A percentile compares a stretch with the other conserved stretches of the same genome.
phyloP scores from a whole-genome alignment of 2,329 filamentous ascomycete genomes.

The Didymella lethalis region DNA sequence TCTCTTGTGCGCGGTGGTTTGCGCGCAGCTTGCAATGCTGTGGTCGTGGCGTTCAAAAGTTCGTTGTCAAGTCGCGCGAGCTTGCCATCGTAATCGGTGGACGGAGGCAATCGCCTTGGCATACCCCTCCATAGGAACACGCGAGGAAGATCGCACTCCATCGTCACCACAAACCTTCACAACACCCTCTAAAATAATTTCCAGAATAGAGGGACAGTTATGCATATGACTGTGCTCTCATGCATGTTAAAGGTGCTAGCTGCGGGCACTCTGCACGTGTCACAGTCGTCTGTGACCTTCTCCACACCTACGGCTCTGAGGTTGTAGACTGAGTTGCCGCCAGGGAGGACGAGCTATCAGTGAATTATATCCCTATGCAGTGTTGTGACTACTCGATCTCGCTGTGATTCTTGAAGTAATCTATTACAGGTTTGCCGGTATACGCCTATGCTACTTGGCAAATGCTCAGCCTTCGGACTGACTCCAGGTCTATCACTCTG shows the following conservation, averaged over 20 bases:
- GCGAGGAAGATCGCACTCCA: background rate
- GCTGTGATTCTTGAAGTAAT: background rate
- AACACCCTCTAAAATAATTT: background rate
- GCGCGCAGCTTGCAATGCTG: slow-evolving; percentile 24
- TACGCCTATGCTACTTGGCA: background rate
- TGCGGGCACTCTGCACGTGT: background rate
- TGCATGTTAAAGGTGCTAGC: background rate
- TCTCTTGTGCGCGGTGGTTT: slow-evolving; percentile 27
- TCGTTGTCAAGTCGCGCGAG: slow-evolving; percentile 22
- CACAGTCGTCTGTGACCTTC: background rate
- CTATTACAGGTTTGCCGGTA: background rate
- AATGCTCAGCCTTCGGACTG: background rate
- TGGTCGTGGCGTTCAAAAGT: slow-evolving; percentile 32
- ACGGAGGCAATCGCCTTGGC: slow-evolving; percentile 13
- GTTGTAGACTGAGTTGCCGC: background rate
- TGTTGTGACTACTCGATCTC: background rate
- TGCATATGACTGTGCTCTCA: slow-evolving; percentile 4
- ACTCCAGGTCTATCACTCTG: background rate
- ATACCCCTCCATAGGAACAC: slow-evolving; percentile 7
- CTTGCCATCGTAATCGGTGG: slow-evolving; percentile 13
- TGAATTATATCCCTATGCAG: background rate
- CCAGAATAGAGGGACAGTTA: no score
- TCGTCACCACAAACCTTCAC: background rate
- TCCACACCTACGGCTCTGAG: background rate
- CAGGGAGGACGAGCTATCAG: background rate